These are phyloP conservation scores for Climacium dendroides DNA, from an alignment of 225 moss, liverwort and hornwort species.

Conservation along the genomic window DNA sequence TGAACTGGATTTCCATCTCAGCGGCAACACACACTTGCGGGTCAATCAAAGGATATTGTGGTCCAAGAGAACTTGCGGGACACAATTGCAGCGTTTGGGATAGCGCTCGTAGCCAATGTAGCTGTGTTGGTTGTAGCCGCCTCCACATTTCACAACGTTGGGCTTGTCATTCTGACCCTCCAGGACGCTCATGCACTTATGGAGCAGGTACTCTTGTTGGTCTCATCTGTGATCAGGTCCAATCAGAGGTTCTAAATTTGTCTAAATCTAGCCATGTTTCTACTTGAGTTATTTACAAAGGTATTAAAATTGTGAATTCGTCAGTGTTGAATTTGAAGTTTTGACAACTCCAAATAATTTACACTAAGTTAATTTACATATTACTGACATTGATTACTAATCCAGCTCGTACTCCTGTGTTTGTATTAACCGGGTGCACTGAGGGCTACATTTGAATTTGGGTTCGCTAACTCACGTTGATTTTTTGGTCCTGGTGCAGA, in stretches of 20 bases:
- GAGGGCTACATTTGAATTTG: not conserved
- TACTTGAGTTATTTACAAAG: not conserved
- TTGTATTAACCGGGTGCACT: not conserved
- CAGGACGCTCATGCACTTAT: slow-evolving; percentile 74
- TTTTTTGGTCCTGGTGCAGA: slow-evolving; percentile 18
- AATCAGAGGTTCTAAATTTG: not conserved
- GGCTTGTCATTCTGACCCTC: slow-evolving; percentile 63
- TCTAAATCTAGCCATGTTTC: not conserved
- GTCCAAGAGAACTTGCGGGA: slow-evolving; percentile 47
- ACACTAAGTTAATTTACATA: not conserved
- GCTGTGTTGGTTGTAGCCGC: slow-evolving; percentile 65
- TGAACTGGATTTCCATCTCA: not conserved
- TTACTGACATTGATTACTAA: not conserved
- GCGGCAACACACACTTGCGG: slow-evolving; percentile 9
- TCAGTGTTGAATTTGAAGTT: not conserved
- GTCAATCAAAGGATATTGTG: slow-evolving; percentile 25
- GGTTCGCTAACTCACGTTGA: not conserved
- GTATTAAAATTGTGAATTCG: not conserved
- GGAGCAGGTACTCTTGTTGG: slow-evolving; percentile 46
- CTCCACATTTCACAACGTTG: slow-evolving; percentile 65
- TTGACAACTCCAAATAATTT: not conserved
- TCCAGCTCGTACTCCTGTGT: not conserved
- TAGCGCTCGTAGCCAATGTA: slow-evolving; percentile 57
- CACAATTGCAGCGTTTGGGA: slow-evolving; percentile 54
- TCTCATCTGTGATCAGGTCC: not conserved